These are phyloP conservation scores for Clavaria fumosa DNA, from an alignment of 768 basidiomycete species.

Conservation along the genomic window DNA sequence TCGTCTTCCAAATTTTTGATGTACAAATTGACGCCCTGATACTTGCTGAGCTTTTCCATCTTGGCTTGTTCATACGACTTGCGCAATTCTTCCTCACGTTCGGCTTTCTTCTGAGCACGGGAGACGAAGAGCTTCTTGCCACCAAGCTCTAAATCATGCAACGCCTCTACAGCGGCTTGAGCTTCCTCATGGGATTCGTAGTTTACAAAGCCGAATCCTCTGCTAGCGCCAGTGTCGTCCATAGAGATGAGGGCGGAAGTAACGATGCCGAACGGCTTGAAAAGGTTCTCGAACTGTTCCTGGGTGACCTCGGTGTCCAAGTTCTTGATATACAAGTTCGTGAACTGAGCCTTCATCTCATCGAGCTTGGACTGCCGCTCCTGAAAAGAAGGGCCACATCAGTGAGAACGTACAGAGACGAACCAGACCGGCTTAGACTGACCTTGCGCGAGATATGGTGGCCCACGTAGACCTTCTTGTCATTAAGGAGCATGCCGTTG, in stretches of 20 bases:
- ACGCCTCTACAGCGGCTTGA: constrained; percentile 70
- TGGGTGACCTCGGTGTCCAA: constrained; percentile 70
- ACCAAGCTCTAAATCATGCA: constrained; percentile 73
- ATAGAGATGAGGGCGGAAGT: constrained; percentile 77
- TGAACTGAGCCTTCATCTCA: constrained; percentile 94
- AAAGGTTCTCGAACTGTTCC: constrained; percentile 76
- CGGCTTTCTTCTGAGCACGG: constrained; percentile 95
- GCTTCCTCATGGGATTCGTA: constrained; percentile 88
- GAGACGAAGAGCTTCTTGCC: constrained; percentile 90
- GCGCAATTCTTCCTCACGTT: constrained; percentile 94
- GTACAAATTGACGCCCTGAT: constrained; percentile 97
- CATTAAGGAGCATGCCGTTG: constrained; percentile 98
- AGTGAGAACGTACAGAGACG: not conserved
- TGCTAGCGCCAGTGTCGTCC: constrained; percentile 85
- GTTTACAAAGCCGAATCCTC: constrained; percentile 98
- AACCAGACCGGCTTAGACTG: constrained; percentile 9
- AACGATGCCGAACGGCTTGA: constrained; percentile 61
- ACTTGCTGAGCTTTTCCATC: constrained; percentile 96
- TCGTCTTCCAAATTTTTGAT: constrained; percentile 99
- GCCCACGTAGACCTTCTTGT: constrained; percentile 99
- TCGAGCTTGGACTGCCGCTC: constrained; percentile 98
- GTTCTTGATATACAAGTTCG: constrained; percentile 98
- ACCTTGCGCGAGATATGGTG: constrained; percentile 96
- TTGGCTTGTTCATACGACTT: constrained; percentile 88
- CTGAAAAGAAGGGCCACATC: constrained; percentile 25